Evolutionary conservation across 495 filamentous ascomycete species (phyloP).

Genomic region (Talaromyces liani): DNA sequence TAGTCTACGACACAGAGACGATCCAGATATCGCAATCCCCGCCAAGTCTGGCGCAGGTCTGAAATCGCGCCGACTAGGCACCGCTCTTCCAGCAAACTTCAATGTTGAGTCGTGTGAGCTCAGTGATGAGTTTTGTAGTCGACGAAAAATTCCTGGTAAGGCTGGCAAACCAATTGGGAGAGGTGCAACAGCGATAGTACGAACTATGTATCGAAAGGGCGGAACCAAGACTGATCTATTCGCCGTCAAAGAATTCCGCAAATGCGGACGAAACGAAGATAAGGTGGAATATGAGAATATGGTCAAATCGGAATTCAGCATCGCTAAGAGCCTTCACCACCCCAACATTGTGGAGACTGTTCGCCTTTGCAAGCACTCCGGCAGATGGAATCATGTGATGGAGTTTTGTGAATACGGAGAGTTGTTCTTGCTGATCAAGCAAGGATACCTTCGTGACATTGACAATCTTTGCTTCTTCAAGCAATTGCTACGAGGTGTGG

Average conservation of each 20-base stretch:
- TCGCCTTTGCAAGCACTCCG: constrained; percentile 56
- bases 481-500: constrained; percentile 63
- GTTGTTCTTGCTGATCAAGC: constrained; percentile 58
- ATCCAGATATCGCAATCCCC: constrained; percentile 27
- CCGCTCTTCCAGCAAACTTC: constrained; percentile 57
- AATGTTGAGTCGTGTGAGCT: constrained; percentile 55
- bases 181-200: constrained; percentile 67
- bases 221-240: constrained; percentile 48
- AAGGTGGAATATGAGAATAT: constrained; percentile 64
- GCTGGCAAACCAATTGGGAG: constrained; percentile 61
- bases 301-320: constrained; percentile 73
- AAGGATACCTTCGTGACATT: constrained; percentile 49
- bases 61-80: constrained; percentile 56
- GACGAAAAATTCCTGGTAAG: constrained; percentile 49
- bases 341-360: constrained; percentile 73
- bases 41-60: constrained; percentile 56
- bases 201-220: constrained; percentile 54
- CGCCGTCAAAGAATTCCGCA: constrained; percentile 76
- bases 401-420: constrained; percentile 73
- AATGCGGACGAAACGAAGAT: constrained; percentile 49
- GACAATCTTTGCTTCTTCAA: constrained; percentile 72
- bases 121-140: constrained; percentile 49
- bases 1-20: constrained; percentile 4
- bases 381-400: constrained; percentile 76
- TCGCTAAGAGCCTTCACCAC: constrained; percentile 67